Evolutionary conservation across 23 red algal species (phyloP).

Genomic region (Gracilariopsis chorda): DNA sequence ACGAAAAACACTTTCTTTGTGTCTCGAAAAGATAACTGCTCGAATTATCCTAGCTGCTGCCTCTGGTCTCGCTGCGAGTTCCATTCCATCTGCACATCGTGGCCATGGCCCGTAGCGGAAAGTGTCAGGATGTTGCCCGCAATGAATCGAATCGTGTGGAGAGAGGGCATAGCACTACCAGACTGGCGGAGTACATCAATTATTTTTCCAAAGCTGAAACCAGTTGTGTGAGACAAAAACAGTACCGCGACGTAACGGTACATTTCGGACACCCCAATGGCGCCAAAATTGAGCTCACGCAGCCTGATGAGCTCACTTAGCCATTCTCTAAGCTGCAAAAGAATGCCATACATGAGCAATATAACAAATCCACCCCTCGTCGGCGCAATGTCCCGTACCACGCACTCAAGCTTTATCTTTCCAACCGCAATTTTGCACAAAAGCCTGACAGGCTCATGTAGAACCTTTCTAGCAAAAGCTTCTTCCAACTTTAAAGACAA

Average conservation of each 20-base stretch:
- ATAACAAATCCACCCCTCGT: neutral
- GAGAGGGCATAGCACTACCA: neutral
- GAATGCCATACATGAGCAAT: neutral
- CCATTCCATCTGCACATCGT: neutral
- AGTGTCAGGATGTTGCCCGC: neutral
- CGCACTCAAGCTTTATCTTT: too few relatives aligned
- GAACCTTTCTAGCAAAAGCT: too few relatives aligned
- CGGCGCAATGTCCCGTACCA: too few relatives aligned
- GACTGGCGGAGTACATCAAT: neutral
- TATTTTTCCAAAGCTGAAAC: constrained; percentile 11
- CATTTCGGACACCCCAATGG: neutral
- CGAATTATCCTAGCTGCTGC: constrained; percentile 9
- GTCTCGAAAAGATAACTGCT: constrained; percentile 11
- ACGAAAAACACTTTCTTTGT: constrained; percentile 7
- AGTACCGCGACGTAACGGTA: constrained; percentile 8
- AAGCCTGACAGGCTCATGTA: too few relatives aligned
- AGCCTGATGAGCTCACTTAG: neutral
- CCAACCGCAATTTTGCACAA: too few relatives aligned
- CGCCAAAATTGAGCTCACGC: neutral
- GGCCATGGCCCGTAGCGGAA: neutral
- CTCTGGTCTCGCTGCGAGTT: constrained; percentile 1
- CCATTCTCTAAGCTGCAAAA: neutral
- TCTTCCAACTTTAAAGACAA: too few relatives aligned
- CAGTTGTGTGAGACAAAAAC: constrained; percentile 11
- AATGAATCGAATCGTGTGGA: neutral